Evolutionary conservation across 2,329 filamentous ascomycete genomes (phyloP).

Genomic region (Grosmannia serpens): DNA sequence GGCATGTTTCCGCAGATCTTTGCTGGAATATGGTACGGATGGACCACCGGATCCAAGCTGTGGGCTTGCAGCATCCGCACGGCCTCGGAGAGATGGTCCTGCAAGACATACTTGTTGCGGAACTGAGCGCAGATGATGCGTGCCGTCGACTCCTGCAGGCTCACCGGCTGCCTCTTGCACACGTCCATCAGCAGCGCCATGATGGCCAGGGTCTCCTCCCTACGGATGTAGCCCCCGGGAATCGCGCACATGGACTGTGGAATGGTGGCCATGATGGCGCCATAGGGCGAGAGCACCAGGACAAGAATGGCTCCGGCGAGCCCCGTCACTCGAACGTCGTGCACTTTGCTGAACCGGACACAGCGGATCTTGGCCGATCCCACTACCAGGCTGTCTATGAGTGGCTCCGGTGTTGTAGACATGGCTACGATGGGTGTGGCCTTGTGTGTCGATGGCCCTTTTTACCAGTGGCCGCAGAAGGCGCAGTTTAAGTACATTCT

Average conservation of each 20-base stretch:
- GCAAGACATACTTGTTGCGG: not conserved
- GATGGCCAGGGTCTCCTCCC: not conserved
- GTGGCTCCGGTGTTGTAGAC: no score
- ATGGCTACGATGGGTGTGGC: no score
- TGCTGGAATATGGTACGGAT: not conserved
- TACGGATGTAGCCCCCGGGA: not conserved
- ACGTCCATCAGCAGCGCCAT: not conserved
- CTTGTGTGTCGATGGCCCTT: no score
- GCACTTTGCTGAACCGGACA: no score
- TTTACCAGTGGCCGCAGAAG: no score
- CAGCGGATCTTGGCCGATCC: no score
- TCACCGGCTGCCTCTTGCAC: not conserved
- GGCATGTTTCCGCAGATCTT: not conserved
- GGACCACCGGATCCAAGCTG: not conserved
- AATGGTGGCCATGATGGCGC: not conserved
- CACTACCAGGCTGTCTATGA: no score
- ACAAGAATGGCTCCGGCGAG: not conserved
- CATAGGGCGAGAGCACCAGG: not conserved
- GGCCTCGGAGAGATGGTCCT: not conserved
- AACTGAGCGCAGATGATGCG: not conserved
- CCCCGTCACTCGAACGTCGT: no score
- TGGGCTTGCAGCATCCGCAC: not conserved
- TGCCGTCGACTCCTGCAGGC: not conserved
- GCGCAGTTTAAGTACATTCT: no score
- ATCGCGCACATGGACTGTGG: not conserved